Percentiles rank a stretch among this genome's conserved stretches.
Conservation (phyloP, 179 eudicot species). For the Dionaea muscipula region DNA sequence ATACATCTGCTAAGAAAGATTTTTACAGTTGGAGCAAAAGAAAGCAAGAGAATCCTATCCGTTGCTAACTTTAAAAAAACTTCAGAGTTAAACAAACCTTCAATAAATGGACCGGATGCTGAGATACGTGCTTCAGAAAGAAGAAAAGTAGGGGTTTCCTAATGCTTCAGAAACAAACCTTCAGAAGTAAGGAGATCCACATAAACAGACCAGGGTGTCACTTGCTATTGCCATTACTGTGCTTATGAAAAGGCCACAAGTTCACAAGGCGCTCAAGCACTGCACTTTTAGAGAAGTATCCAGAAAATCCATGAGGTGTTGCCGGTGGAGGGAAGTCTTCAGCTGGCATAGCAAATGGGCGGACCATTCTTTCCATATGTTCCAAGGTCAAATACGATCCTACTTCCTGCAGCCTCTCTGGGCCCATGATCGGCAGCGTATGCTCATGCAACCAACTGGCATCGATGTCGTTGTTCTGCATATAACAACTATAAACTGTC, state of each 20-base stretch:
- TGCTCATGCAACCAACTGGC: slow-evolving; percentile 84
- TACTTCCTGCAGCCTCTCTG: slow-evolving; percentile 83
- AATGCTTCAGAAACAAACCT: slow-evolving; percentile 31
- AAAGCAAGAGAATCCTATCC: too few species aligned
- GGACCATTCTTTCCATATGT: slow-evolving; percentile 71
- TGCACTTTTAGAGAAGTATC: slow-evolving; percentile 85
- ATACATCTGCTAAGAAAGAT: too few species aligned
- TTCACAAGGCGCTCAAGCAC: slow-evolving; percentile 87
- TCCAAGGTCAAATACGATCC: slow-evolving; percentile 74
- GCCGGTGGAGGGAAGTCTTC: slow-evolving; percentile 87
- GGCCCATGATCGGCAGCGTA: slow-evolving; percentile 89
- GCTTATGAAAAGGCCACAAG: slow-evolving; percentile 87
- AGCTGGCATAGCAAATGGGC: slow-evolving; percentile 94
- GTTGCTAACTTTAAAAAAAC: too few species aligned
- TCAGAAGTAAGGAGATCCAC: background rate
- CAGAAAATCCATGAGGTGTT: slow-evolving; percentile 69
- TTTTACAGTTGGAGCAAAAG: too few species aligned
- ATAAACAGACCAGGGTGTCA: background rate
- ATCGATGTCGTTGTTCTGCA: slow-evolving; percentile 54
- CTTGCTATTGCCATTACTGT: slow-evolving; percentile 38
- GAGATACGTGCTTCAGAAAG: too few species aligned
- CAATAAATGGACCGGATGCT: too few species aligned
- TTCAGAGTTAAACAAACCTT: too few species aligned
- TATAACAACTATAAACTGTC: slow-evolving; percentile 2
- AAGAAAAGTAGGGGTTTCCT: too few species aligned